Conservation (phyloP, 345 rosid genomes). For the Triadica sebifera region DNA sequence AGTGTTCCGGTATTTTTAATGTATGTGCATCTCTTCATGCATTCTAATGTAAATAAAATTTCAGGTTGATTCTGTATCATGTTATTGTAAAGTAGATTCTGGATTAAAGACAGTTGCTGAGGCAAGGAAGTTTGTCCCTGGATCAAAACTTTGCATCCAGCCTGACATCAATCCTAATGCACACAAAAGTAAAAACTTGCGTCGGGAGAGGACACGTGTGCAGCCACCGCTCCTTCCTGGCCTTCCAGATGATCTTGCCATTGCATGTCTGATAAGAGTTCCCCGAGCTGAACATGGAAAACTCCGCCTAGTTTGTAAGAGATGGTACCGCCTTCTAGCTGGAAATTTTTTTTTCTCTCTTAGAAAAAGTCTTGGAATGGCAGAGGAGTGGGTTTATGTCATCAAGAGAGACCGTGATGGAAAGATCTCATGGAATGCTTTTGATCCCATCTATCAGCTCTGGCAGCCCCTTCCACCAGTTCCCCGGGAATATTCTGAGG, state of each 20-base stretch:
- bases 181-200: slow-evolving; percentile 64
- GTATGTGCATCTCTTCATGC: background rate
- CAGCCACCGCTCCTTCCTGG: slow-evolving; percentile 92
- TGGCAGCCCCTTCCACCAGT: slow-evolving; percentile 98
- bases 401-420: slow-evolving; percentile 90
- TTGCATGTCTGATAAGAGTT: slow-evolving; percentile 87
- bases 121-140: slow-evolving; percentile 93
- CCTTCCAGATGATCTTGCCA: slow-evolving; percentile 93
- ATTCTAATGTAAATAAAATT: slow-evolving; percentile 21
- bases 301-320: slow-evolving; percentile 78
- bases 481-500: slow-evolving; percentile 86
- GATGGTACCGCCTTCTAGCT: slow-evolving; percentile 76
- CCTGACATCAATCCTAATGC: slow-evolving; percentile 96
- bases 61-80: slow-evolving; percentile 97
- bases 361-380: slow-evolving; percentile 74
- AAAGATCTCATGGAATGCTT: slow-evolving; percentile 87
- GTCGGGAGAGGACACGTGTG: slow-evolving; percentile 69
- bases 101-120: slow-evolving; percentile 88
- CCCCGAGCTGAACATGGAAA: slow-evolving; percentile 86
- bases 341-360: slow-evolving; percentile 76
- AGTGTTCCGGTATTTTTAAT: background rate
- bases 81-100: slow-evolving; percentile 91
- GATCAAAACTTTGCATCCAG: slow-evolving; percentile 89
- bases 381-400: slow-evolving; percentile 96
- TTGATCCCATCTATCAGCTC: slow-evolving; percentile 72